Base-by-base conservation (phyloP, 192 early-diverging fungal species). In the Backusella circina region DNA sequence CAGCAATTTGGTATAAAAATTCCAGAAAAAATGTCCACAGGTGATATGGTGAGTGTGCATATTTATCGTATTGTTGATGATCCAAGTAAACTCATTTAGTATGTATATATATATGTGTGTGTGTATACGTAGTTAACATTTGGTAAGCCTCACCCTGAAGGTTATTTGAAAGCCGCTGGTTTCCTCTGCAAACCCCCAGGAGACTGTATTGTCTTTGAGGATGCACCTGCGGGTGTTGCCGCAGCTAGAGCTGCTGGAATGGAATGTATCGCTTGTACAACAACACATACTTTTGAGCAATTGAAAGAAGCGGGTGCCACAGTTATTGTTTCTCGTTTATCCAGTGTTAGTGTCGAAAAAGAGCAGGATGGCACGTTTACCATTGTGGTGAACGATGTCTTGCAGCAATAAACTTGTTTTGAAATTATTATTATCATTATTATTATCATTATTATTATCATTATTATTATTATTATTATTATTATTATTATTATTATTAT, bases 201-300 rank as follows among this genome's bases (percentile, higher is more conserved):
- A 28, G 84, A 88, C 10, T 86, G 84, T 77, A 78, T 88, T 23
- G 86, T 88, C 3, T 83, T 88, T 83, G 86, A 88, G 67, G 86
- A 88, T 72, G 83, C 86, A 0, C 84, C 86, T 32, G 79, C 84
- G 1, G 86, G 86, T 31, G 79, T 88, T 36, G 54, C 77, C 5
- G 80, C 86, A 7, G 86, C 81, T 10, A 64, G 71, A 2, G 79
- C 79, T 1, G 77, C 83, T 2, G 86, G 83, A 12, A 86, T 84
- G 66, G 70, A 73, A 57, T 41, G 71, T 6, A 76, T 86, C 65
- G 81, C 78, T 15, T 82, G 83, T 39, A 66, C 84, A 41, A 75
- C 81, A 18, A 88, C 86, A 1, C 80, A 86, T 74, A 41, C 79
- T 9, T 61, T 79, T n/a, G 79, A 84, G 5, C 77, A 83, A 47